phyloP scores from a whole-genome alignment of 2,329 filamentous ascomycete genomes.

The Proliferodiscus dingleyae region DNA sequence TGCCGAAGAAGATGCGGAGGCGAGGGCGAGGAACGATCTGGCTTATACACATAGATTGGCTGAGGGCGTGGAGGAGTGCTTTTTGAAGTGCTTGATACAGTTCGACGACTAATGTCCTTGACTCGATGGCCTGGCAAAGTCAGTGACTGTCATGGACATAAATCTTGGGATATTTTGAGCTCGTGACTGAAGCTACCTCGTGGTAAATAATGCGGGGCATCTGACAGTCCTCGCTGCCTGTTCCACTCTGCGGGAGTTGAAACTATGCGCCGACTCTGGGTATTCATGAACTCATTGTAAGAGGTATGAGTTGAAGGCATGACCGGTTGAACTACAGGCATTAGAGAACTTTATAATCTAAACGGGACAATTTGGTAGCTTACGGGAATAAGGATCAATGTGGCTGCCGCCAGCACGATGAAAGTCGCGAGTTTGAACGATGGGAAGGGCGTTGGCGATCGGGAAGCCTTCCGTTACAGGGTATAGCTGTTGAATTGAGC shows the following conservation, averaged over 20 bases:
- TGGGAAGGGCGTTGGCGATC: neutral
- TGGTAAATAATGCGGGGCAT: neutral
- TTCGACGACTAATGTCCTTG: conserved; percentile 4
- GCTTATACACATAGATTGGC: too few species aligned
- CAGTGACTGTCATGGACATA: too few species aligned
- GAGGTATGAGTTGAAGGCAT: neutral
- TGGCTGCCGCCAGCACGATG: neutral
- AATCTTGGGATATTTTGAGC: too few species aligned
- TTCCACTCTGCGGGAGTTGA: neutral
- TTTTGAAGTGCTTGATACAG: conserved; percentile 5
- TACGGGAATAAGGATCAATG: neutral
- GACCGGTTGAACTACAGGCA: neutral
- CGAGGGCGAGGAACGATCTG: too few species aligned
- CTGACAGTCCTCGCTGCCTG: neutral
- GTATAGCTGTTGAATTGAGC: conserved; percentile 1
- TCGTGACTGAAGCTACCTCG: neutral
- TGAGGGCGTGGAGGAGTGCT: conserved; percentile 1
- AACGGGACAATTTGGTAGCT: neutral
- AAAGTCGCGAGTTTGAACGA: neutral
- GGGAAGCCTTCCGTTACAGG: conserved; percentile 2
- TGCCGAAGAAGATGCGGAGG: too few species aligned
- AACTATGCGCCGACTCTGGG: neutral
- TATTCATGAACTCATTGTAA: neutral
- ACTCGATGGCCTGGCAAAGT: too few species aligned
- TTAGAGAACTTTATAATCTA: neutral